Percentiles rank a stretch among this genome's conserved stretches.
Evolutionary conservation across 768 basidiomycete species (phyloP).

Genomic region (Terana coerulea): DNA sequence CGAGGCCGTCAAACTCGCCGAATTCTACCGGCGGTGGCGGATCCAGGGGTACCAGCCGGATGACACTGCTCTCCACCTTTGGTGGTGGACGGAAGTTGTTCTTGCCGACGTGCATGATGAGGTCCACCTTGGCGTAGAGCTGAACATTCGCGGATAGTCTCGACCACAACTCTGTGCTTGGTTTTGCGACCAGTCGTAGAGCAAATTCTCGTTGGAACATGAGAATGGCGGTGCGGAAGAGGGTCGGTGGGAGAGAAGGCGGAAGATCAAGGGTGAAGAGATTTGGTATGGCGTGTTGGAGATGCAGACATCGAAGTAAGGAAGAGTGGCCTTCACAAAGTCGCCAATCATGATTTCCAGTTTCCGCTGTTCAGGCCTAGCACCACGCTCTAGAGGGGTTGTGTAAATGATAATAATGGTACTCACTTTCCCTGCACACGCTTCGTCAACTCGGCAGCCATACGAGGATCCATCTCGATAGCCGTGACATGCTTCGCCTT

Average conservation of each 20-base stretch:
- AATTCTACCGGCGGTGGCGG: conserved; percentile 95
- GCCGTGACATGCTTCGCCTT: conserved; percentile 91
- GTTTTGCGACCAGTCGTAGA: conserved; percentile 81
- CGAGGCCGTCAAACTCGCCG: conserved; percentile 96
- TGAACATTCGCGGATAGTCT: conserved; percentile 95
- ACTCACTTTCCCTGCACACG: conserved; percentile 97
- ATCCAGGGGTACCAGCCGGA: conserved; percentile 87
- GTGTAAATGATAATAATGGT: conserved; percentile 25
- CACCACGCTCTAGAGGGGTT: conserved; percentile 20
- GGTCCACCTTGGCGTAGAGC: conserved; percentile 93
- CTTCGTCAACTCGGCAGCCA: conserved; percentile 97
- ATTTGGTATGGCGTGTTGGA: conserved; percentile 99
- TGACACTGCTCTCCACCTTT: conserved; percentile 88
- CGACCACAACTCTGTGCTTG: conserved; percentile 86
- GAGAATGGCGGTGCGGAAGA: conserved; percentile 91
- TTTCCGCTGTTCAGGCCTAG: conserved; percentile 91
- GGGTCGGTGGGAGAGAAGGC: conserved; percentile 94
- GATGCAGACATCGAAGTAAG: conserved; percentile 99
- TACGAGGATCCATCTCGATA: conserved; percentile 97
- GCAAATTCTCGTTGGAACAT: conserved; percentile 99
- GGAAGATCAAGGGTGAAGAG: conserved; percentile 96
- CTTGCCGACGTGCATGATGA: conserved; percentile 93
- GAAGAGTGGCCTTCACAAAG: conserved; percentile 96
- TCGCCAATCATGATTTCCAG: conserved; percentile 95
- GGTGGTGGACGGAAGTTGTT: conserved; percentile 98